Conservation (phyloP, 768 basidiomycete species). For the Rickenella mellea region DNA sequence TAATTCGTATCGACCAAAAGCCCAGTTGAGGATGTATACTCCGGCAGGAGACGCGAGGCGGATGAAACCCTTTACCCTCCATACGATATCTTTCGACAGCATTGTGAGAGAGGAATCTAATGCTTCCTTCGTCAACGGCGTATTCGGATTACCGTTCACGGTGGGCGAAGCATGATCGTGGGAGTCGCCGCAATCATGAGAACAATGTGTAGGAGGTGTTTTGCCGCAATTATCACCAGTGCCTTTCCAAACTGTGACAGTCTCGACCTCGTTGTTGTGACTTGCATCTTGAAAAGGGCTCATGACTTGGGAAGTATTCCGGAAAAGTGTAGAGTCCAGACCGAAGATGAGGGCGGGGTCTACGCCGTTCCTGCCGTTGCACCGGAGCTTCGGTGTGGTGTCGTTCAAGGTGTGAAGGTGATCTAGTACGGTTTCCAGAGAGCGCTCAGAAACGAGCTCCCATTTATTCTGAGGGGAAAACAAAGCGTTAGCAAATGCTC, state of each 20-base stretch:
- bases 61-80: constrained; percentile 85
- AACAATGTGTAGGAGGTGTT: constrained; percentile 3
- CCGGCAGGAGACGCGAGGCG: constrained; percentile 30
- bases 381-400: constrained; percentile 75
- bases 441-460: constrained; percentile 72
- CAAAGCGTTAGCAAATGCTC: constrained; percentile 2
- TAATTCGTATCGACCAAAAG: constrained; percentile 79
- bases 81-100: constrained; percentile 61
- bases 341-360: constrained; percentile 80
- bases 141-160: constrained; percentile 12
- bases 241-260: constrained; percentile 51
- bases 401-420: constrained; percentile 88
- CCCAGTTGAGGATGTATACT: constrained; percentile 77
- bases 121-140: constrained; percentile 22
- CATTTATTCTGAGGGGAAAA: constrained; percentile 64
- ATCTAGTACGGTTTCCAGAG: constrained; percentile 76
- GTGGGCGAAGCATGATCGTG: background rate
- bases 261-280: constrained; percentile 85
- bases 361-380: constrained; percentile 52
- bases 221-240: no score
- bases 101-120: constrained; percentile 37
- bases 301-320: constrained; percentile 11
- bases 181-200: background rate
- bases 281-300: constrained; percentile 13
- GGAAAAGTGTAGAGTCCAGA: constrained; percentile 76